Percentiles rank a stretch among this genome's conserved stretches.
Conservation (phyloP, 768 basidiomycete species). For the Leccinum pellstonianum region DNA sequence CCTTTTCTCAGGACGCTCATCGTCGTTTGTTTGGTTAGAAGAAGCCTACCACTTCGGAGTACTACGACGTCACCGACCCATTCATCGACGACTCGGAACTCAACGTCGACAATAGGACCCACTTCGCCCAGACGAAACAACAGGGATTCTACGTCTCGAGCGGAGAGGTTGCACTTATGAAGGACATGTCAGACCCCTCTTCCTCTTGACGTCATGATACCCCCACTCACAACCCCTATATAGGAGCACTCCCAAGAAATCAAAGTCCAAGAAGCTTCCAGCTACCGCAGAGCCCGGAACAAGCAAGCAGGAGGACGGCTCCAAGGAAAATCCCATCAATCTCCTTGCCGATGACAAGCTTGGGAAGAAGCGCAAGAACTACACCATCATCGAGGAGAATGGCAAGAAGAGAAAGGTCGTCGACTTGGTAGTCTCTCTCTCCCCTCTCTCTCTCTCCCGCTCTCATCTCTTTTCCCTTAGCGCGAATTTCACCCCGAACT, state of each 20-base stretch:
- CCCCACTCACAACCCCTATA: slow-evolving; percentile 22
- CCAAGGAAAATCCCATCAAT: slow-evolving; percentile 51
- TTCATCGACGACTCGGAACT: slow-evolving; percentile 99
- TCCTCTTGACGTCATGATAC: not conserved
- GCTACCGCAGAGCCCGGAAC: slow-evolving; percentile 21
- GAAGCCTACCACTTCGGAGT: slow-evolving; percentile 60
- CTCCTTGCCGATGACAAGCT: slow-evolving; percentile 40
- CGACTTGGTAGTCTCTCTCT: slow-evolving; percentile 49
- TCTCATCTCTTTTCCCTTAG: slow-evolving; percentile 29
- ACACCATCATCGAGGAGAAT: slow-evolving; percentile 49
- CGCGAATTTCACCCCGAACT: slow-evolving; percentile 71
- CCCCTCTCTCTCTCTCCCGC: not conserved
- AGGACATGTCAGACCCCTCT: slow-evolving; percentile 53
- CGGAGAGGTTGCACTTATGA: slow-evolving; percentile 83
- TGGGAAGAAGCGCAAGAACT: slow-evolving; percentile 55
- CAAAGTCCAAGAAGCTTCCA: slow-evolving; percentile 58
- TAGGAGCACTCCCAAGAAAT: slow-evolving; percentile 63
- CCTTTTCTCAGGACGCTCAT: slow-evolving; percentile 7
- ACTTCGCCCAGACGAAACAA: slow-evolving; percentile 88
- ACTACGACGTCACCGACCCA: slow-evolving; percentile 89
- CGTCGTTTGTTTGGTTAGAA: slow-evolving; percentile 28
- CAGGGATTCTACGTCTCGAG: slow-evolving; percentile 90
- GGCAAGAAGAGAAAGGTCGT: slow-evolving; percentile 74
- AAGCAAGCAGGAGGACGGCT: slow-evolving; percentile 38
- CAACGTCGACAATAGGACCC: slow-evolving; percentile 85